Evolutionary conservation across 352 stramenopile species (phyloP), one percentile per base, ranked within the genome.

Genomic region (Globisporangium megalacanthum): DNA sequence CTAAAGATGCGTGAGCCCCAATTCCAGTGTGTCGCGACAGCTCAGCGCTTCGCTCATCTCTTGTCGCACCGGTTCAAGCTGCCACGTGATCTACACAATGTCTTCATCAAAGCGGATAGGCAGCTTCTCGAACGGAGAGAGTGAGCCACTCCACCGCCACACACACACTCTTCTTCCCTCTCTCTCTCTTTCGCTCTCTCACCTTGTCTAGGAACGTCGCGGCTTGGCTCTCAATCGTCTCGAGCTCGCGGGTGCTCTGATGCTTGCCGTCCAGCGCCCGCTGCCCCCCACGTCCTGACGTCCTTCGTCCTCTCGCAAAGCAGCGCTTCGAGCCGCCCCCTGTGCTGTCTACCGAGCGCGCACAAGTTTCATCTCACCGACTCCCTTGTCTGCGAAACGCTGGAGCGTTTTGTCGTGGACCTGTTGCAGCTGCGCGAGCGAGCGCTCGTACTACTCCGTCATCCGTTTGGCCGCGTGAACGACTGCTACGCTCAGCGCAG

Each of bases 381-480:
- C 52, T 25, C 73, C 83, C 35, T 86, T 73, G 9, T 75, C 64
- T n/a, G 83, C 68, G 0, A 85, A 73, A 46, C 60, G 65, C 49
- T 82, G 73, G 29, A 88, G 69, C 13, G 68, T 74, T 9, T 81
- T 68, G 29, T 86, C 66, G 44, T 88, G 78, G 46, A 78, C 65
- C 17, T 60, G 61, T 55, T 85, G 75, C 35, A 88, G 64, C 57
- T 86, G 69, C 20, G 67, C 49, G 15, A 85, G 57, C 8, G 75
- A 69, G 31, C 61, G 56, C 49, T 86, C 75, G 50, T 79, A 85
- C 39, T 71, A 70, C 14, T 57, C 53, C 39, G 79, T 64, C 49
- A 79, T 75, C 7, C 66, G 59, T 3, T 52, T 60, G 25, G 68
- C 68, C 25, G 79, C 68, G 31, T 61, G 42, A 22, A 75, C 59